Evolutionary conservation across 2,329 filamentous ascomycete species (phyloP), one percentile per base, ranked within the genome.

Genomic region (Colletotrichum eleusines): DNA sequence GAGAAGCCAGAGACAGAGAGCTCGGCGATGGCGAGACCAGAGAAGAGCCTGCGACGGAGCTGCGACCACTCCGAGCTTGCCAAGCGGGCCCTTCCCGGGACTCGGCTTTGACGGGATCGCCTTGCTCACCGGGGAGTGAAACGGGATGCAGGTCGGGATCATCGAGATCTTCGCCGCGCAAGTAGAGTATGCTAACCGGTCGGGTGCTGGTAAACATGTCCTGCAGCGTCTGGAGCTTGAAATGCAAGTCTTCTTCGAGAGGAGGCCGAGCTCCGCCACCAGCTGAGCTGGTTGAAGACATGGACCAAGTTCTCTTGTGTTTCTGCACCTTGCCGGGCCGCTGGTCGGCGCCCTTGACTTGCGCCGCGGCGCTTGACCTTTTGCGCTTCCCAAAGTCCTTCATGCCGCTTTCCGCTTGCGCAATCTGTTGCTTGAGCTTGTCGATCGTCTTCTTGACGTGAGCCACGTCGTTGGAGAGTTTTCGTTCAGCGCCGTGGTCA

Each of bases 391-490:
- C 86, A 73, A 89, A 89, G 73, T 92, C 89, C 76, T 91, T 92
- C 76, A 90, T 84, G 0, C 90, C 90, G 61, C 85, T 90, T 76
- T 92, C 90, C 0, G 89, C 88, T 77, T 98, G 94, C 0, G 92
- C 86, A 71, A 98, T 96, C 77, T 98, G 95, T 78, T 97, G 94
- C 80, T 97, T 97, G 57, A 98, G 84, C 81, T 98, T 98, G 77
- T 98, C 95, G 75, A 98, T 98, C 0, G 92, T 94, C 83, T 98
- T 98, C 81, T 97, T 97, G 74, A 98, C 93, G 76, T 98, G 95
- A 0, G 94, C 93, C 11, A 98, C 89, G 75, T 98, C 95, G 78
- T 98, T 98, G 20, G 95, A 95, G 1, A 98, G 87, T 79, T 98
- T 98, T 61, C 95, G 90, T 80, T 98, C 95, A 0, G 96, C 96